These are phyloP conservation scores for Ophiocordyceps camponoti-floridani DNA, from an alignment of 2,329 filamentous ascomycete species.

Conservation along the genomic window DNA sequence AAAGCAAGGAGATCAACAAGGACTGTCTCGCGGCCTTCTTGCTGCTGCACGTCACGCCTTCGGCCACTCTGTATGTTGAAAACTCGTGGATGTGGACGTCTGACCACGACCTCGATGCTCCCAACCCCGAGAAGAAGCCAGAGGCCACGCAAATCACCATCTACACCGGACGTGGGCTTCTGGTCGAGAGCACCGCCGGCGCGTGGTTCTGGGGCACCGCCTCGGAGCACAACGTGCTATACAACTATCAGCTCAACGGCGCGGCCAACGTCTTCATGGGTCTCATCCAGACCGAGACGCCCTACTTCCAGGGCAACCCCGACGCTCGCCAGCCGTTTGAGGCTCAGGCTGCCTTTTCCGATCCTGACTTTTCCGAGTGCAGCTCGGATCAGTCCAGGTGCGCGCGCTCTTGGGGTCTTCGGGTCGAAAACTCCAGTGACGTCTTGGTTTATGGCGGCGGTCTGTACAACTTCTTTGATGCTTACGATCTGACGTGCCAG, in stretches of 20 bases:
- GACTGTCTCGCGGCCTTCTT: conserved; percentile 61
- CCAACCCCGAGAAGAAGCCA: conserved; percentile 3
- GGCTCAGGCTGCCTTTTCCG: conserved; percentile 33
- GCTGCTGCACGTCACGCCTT: conserved; percentile 44
- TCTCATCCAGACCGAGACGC: conserved; percentile 77
- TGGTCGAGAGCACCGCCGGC: conserved; percentile 56
- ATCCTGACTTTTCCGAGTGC: conserved; percentile 53
- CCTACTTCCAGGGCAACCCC: conserved; percentile 75
- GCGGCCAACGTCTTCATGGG: conserved; percentile 69
- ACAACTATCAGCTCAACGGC: conserved; percentile 72
- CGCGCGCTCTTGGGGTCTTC: conserved; percentile 62
- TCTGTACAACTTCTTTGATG: conserved; percentile 70
- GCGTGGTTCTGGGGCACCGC: conserved; percentile 69
- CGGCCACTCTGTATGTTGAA: conserved; percentile 60
- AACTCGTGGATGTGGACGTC: conserved; percentile 85
- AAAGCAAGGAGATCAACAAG: conserved; percentile 35
- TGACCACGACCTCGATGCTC: conserved; percentile 71
- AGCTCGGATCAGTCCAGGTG: conserved; percentile 25
- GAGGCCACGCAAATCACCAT: conserved; percentile 68
- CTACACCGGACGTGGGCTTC: conserved; percentile 73
- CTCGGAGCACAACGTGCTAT: conserved; percentile 48
- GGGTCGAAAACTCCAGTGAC: conserved; percentile 47
- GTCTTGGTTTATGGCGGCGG: conserved; percentile 56
- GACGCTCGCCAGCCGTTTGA: conserved; percentile 47
- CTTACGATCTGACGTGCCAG: conserved; percentile 54